A percentile compares a stretch with the other conserved stretches of the same genome.
Conservation (phyloP, 495 filamentous ascomycete genomes). For the Podospora sp. region DNA sequence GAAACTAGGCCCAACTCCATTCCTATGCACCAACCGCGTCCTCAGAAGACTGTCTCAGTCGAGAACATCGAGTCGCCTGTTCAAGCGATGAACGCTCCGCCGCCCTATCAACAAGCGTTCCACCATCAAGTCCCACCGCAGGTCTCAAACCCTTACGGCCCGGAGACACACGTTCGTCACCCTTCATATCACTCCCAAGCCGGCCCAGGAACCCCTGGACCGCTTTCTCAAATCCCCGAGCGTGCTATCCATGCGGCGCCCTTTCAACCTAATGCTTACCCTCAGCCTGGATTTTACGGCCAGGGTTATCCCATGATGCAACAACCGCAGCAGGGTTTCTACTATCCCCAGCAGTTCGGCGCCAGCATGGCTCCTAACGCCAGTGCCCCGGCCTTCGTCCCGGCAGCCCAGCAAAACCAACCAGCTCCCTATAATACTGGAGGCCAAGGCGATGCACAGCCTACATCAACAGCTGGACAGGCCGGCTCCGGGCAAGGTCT, state of each 20-base stretch:
- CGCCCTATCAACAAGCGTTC: constrained; percentile 80
- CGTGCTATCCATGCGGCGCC: constrained; percentile 89
- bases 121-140: constrained; percentile 85
- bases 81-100: constrained; percentile 61
- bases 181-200: constrained; percentile 76
- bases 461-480: constrained; percentile 27
- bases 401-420: constrained; percentile 52
- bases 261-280: constrained; percentile 78
- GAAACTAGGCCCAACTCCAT: constrained; percentile 76
- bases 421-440: constrained; percentile 48
- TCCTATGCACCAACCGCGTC: constrained; percentile 94
- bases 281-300: constrained; percentile 66
- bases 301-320: constrained; percentile 53
- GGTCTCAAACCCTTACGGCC: constrained; percentile 57
- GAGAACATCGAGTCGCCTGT: constrained; percentile 90
- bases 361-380: constrained; percentile 55
- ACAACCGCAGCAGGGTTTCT: constrained; percentile 56
- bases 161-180: constrained; percentile 68
- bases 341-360: constrained; percentile 56
- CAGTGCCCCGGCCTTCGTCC: constrained; percentile 60
- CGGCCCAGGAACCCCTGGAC: constrained; percentile 68
- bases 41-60: constrained; percentile 92
- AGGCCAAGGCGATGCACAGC: constrained; percentile 46
- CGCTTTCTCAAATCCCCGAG: constrained; percentile 92
- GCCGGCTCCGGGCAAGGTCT: constrained; percentile 59